phyloP scores from a whole-genome alignment of 176 grass and related monocot genomes.

The Aegilops speltoides region DNA sequence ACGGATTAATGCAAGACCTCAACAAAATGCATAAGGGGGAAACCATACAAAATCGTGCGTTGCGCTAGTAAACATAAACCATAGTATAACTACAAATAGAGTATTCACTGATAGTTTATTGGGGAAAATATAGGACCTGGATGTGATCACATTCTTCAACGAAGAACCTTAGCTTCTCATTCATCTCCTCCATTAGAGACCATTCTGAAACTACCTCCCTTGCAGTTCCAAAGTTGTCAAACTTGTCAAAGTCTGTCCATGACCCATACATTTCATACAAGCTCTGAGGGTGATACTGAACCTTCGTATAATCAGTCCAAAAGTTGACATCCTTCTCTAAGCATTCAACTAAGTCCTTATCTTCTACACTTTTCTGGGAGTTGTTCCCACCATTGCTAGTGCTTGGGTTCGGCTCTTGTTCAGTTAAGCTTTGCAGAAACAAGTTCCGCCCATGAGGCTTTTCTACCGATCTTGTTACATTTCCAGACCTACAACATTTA shows the following conservation, averaged over 20 bases:
- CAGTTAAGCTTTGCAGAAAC: conserved; percentile 89
- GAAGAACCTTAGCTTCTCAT: conserved; percentile 89
- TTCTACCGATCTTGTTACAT: conserved; percentile 58
- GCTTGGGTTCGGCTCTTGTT: conserved; percentile 51
- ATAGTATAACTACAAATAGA: conserved; percentile 14
- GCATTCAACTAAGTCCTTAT: conserved; percentile 66
- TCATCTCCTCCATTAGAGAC: conserved; percentile 87
- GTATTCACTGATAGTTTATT: conserved; percentile 11
- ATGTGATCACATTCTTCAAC: conserved; percentile 97
- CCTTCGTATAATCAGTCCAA: conserved; percentile 97
- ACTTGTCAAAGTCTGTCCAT: conserved; percentile 90
- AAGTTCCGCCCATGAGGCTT: conserved; percentile 69
- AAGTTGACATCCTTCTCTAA: conserved; percentile 70
- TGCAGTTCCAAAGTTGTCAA: conserved; percentile 71
- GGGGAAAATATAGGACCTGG: conserved; percentile 60
- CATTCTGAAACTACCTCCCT: conserved; percentile 77
- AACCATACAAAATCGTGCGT: not conserved
- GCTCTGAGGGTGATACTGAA: conserved; percentile 86
- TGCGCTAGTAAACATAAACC: not conserved
- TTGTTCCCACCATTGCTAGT: conserved; percentile 23
- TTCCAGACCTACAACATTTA: conserved; percentile 62
- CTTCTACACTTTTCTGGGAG: conserved; percentile 40
- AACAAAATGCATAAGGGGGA: not conserved
- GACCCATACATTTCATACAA: conserved; percentile 76
- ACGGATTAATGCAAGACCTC: conserved; percentile 1